Evolutionary conservation across 2,329 filamentous ascomycete genomes (phyloP).

Genomic region (Claviceps arundinis): DNA sequence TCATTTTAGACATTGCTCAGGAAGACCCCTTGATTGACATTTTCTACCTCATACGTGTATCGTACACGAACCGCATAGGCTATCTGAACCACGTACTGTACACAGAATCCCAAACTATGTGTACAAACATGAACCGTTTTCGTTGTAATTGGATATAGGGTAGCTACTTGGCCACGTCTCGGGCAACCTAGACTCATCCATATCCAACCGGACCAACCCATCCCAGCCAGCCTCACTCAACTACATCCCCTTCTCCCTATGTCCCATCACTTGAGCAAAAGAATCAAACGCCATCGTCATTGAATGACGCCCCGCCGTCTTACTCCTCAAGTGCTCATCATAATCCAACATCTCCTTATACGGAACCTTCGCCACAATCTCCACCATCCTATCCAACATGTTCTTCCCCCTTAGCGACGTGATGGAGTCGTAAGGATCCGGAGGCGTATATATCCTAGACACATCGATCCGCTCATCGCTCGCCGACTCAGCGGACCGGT

Average conservation of each 20-base stretch:
- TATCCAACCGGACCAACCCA: no score
- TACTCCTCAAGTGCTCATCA: conserved; percentile 71
- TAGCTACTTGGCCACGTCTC: no score
- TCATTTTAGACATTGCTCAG: no score
- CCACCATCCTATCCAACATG: conserved; percentile 35
- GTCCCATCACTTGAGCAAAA: conserved; percentile 41
- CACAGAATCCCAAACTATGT: no score
- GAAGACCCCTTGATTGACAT: no score
- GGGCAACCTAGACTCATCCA: no score
- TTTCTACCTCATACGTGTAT: no score
- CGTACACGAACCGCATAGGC: no score
- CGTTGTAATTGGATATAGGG: no score
- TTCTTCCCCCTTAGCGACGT: conserved; percentile 42
- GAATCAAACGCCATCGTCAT: conserved; percentile 46
- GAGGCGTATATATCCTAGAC: conserved; percentile 69
- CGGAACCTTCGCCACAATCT: conserved; percentile 77
- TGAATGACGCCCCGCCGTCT: conserved; percentile 68
- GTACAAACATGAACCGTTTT: no score
- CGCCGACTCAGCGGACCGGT: conserved; percentile 28
- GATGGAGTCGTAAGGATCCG: conserved; percentile 61
- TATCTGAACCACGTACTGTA: no score
- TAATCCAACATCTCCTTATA: conserved; percentile 96
- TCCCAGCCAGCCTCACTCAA: background rate
- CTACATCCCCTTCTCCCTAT: conserved; percentile 36
- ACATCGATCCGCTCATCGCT: conserved; percentile 46